Evolutionary conservation across 345 rosid genomes (phyloP), one percentile per base, ranked within the genome.

Genomic region (Eucalyptus globulus): DNA sequence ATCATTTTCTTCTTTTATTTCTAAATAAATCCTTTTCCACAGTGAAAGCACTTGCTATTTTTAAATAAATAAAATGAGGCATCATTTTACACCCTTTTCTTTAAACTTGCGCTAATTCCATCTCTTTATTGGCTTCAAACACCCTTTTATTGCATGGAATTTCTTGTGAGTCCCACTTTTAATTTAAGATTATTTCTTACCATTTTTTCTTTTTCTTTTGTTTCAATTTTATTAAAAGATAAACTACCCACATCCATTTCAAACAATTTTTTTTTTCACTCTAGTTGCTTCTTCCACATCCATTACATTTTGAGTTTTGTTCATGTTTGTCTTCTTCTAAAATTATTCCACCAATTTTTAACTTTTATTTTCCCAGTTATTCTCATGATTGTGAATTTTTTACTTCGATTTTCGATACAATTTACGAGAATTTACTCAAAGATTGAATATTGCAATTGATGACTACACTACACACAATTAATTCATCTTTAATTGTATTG

Each of bases 341-440:
- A 56, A 22, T 56, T 56, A 9, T 56, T 56, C 12, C 12, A 9
- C 27, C 12, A 22, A 8, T 56, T 4, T 2, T 56, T 56, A 56
- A 56, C 27, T 56, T 56, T 56, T 22, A 21, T 56, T 54, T 54
- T 21, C 12, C 27, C 3, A 56, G 1, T 56, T 22, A 56, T 56
- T 24, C 62, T 21, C 1, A 56, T 56, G 62, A 56, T 56, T 21
- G 27, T 4, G 13, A 56, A 56, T 56, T 56, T 22, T 56, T 56
- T 56, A 22, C 62, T 56, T 56, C 12, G 0, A 4, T 22, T 56
- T 54, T 9, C 0, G 0, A 24, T 22, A 9, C 13, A 56, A 56
- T 56, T 22, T 56, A 56, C 4, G 27, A 22, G 27, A 56, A 56
- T 56, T 56, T 56, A 56, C 27, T 56, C 27, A 56, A 56, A 56